Evolutionary conservation across 305 asterid species (phyloP), one percentile per base, ranked within the genome.

Genomic region (Stenogyne calaminthoides): DNA sequence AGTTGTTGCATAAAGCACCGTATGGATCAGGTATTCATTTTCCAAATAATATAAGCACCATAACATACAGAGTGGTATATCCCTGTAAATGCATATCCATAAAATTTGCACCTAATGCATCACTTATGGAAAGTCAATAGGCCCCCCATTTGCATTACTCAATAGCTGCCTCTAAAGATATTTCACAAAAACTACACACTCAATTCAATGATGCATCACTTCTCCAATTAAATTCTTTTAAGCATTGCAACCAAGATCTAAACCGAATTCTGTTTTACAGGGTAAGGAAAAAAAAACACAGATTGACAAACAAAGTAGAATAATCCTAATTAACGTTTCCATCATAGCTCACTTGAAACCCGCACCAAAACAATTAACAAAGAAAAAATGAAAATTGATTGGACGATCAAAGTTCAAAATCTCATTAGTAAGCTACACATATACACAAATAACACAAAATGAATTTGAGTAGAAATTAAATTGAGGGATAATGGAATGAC

Each of bases 101-200:
- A 69, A 51, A 65, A 75, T 4, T 19, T 56, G 56, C n/a, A 64
- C 69, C 60, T 56, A 78, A 55, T 10, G 37, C 40, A 51, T 12
- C 27, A 68, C 56, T 40, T 66, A 10, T 10, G 6, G 9, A 27
- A 55, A 63, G 36, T 55, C 32, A 29, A 42, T 34, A 62, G 42
- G 2, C n/a, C 9, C 40, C 73, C 19, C 67, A 69, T 54, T 67
- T 42, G 46, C 71, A 58, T 44, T 47, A n/a, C 60, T 18, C 19
- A 25, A 40, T 32, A 36, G 14, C 12, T 18, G 14, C 9, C 59
- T 63, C 14, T 19, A 12, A 19, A 9, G 19, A 6, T 7, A 39
- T 27, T 5, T 37, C 16, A 55, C 12, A 42, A 34, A 62, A 47
- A 52, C 8, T 16, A 12, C 57, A 8, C 11, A 63, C 12, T 3